A percentile compares a stretch with the other conserved stretches of the same genome.
Evolutionary conservation across 768 basidiomycete species (phyloP).

Genomic region (Cystofilobasidium bisporidii): DNA sequence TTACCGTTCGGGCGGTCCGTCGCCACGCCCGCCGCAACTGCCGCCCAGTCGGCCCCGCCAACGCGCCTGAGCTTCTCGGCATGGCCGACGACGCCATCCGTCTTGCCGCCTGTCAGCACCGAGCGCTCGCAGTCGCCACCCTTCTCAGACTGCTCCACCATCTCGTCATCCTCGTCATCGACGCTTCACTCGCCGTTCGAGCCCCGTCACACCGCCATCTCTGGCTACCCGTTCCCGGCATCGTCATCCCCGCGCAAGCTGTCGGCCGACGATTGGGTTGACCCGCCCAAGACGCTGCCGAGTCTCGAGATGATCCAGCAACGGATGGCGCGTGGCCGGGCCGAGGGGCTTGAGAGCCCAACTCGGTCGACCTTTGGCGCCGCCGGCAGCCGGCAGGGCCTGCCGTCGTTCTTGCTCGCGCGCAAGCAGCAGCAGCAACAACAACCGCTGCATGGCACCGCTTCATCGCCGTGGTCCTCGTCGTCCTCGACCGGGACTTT

Average conservation of each 20-base stretch:
- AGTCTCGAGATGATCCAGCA: constrained; percentile 12
- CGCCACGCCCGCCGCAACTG: not conserved
- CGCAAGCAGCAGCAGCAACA: not conserved
- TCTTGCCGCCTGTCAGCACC: not conserved
- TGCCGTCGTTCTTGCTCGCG: not conserved
- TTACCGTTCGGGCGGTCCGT: not conserved
- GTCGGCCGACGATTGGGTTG: not conserved
- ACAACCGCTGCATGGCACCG: not conserved
- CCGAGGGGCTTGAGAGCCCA: not conserved
- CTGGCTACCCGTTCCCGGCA: not conserved
- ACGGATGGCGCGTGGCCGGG: not conserved
- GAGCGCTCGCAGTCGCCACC: constrained; percentile 1
- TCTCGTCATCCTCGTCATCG: not conserved
- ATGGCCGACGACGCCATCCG: not conserved
- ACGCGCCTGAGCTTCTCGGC: not conserved
- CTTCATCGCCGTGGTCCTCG: not conserved
- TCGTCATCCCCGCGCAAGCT: not conserved
- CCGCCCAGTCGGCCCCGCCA: not conserved
- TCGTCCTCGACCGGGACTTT: not conserved
- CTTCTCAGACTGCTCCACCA: constrained; percentile 2
- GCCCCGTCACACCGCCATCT: not conserved
- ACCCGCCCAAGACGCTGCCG: not conserved
- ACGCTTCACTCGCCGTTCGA: not conserved
- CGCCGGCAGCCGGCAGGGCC: not conserved
- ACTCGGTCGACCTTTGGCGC: not conserved